Percentiles rank a stretch among this genome's conserved stretches.
phyloP scores from a whole-genome alignment of 805 yeast species.

The Yarrowia bubula region DNA sequence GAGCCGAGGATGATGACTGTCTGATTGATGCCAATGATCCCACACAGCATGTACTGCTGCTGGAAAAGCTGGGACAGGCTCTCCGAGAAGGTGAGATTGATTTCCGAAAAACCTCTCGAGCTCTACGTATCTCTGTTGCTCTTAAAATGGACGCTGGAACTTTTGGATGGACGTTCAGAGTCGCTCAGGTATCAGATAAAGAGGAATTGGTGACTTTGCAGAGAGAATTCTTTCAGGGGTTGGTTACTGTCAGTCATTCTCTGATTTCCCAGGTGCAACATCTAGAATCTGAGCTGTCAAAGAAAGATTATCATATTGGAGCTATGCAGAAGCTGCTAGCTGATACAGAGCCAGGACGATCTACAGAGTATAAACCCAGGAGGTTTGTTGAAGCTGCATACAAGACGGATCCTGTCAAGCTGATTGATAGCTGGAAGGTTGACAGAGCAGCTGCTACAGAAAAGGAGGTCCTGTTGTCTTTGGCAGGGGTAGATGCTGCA shows the following conservation, averaged over 20 bases:
- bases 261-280: background rate
- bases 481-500: background rate
- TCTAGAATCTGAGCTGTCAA: slow-evolving; percentile 20
- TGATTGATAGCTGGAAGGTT: background rate
- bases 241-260: slow-evolving; percentile 3
- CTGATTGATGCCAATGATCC: slow-evolving; percentile 23
- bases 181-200: background rate
- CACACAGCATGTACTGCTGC: background rate
- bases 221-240: background rate
- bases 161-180: slow-evolving; percentile 6
- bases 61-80: slow-evolving; percentile 1
- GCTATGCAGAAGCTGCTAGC: slow-evolving; percentile 22
- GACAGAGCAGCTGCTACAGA: background rate
- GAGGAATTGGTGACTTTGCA: background rate
- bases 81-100: background rate
- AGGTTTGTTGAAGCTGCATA: background rate
- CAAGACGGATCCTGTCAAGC: background rate
- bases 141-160: background rate
- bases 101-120: background rate
- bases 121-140: background rate
- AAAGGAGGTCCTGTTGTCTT: background rate
- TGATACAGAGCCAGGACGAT: slow-evolving; percentile 20
- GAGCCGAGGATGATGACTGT: slow-evolving; percentile 25
- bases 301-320: slow-evolving; percentile 30
- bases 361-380: slow-evolving; percentile 28